A percentile compares a stretch with the other conserved stretches of the same genome.
These are phyloP conservation scores for Vitellaria paradoxa DNA, from an alignment of 179 eudicot genomes.

Conservation along the genomic window DNA sequence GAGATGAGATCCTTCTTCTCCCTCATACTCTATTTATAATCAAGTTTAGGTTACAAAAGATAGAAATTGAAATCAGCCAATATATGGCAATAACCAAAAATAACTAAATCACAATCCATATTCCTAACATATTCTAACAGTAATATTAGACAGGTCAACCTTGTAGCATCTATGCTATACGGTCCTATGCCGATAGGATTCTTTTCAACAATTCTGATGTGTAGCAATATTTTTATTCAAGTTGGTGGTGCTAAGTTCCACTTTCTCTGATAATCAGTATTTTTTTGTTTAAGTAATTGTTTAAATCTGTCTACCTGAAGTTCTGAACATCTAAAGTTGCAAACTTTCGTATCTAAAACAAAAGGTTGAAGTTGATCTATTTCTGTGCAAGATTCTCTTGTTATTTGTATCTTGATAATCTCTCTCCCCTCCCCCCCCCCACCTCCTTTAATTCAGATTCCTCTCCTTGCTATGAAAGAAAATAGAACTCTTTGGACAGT, in stretches of 20 bases:
- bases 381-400: background rate
- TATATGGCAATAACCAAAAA: no score
- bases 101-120: no score
- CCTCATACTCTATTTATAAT: no score
- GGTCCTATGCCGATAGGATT: background rate
- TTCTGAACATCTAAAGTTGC: no score
- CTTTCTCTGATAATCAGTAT: background rate
- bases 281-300: background rate
- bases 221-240: background rate
- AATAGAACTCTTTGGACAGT: background rate
- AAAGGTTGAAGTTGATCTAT: background rate
- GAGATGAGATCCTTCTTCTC: no score
- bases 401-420: no score
- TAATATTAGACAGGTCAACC: background rate
- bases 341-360: background rate
- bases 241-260: background rate
- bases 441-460: background rate
- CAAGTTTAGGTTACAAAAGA: no score
- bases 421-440: background rate
- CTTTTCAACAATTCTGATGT: background rate
- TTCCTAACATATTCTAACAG: no score
- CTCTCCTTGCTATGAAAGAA: background rate
- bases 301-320: background rate
- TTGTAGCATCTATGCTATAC: background rate
- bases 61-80: no score